Base-by-base conservation (phyloP, 306 rosid genomes). In the Quercus ilex region DNA sequence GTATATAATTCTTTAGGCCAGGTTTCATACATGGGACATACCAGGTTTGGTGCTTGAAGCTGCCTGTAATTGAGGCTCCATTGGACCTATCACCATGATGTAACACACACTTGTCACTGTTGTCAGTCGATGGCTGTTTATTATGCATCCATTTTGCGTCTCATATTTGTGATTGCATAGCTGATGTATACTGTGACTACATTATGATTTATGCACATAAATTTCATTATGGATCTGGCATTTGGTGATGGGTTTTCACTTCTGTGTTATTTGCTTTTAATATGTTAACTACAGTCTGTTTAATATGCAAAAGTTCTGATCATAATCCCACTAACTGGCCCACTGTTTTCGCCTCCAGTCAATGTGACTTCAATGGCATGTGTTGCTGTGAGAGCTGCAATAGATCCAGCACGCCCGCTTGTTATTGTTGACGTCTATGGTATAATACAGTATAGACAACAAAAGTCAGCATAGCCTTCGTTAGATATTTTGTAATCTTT, bases 311-410 rank as follows among this genome's bases (percentile, higher is more conserved):
- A 43, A 21, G 3, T 3, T 14, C 57, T 70, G 10, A 70, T 55
- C 53, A 18, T 23, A 20, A 70, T 70, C 74, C 57, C 74, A 17
- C 55, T 43, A 21, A 15, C 21, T 35, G 74, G 74, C 12, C 74
- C 74, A 41, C 18, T 70, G 53, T 70, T 70, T 8, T 41, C 19
- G 20, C 31, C 57, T 43, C 74, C 74, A 43, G 74, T 70, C 74
- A 41, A 41, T 18, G 74, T 70, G 56, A 70, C 10, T 11, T 70
- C 55, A 33, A 55, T 70, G 28, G 74, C 57, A 70, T 21, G 9
- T 57, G 74, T 70, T 70, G 74, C 74, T 70, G 74, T 43, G 14
- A 70, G 26, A 43, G 74, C 74, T 43, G 74, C 74, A 43, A 41
- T 43, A 43, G 74, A 70, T 70, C 74, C 74, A 70, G 23, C 57